These are phyloP conservation scores for Byssothecium circinans DNA, from an alignment of 2,329 filamentous ascomycete species.

Conservation along the genomic window DNA sequence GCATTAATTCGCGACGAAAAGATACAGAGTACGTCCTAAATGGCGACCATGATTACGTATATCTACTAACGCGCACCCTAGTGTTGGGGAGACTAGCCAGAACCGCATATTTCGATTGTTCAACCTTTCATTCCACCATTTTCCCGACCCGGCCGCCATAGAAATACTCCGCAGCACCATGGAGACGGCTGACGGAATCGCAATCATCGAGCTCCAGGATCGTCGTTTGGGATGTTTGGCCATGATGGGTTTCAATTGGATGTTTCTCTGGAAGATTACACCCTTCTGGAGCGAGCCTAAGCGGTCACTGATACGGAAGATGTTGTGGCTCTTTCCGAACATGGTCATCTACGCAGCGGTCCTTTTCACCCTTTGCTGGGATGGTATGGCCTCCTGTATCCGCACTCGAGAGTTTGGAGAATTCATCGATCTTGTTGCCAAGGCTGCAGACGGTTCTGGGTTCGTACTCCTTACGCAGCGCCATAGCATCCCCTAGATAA, in stretches of 20 bases:
- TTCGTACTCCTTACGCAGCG: not conserved
- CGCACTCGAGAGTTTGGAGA: conserved; percentile 69
- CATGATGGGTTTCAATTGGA: conserved; percentile 40
- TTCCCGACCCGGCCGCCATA: conserved; percentile 63
- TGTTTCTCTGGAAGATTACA: conserved; percentile 57
- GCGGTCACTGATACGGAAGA: not conserved
- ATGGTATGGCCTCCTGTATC: conserved; percentile 68
- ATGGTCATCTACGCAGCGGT: conserved; percentile 61
- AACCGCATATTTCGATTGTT: conserved; percentile 66
- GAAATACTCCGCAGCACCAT: conserved; percentile 66
- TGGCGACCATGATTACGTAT: not conserved
- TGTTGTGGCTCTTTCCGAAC: conserved; percentile 37
- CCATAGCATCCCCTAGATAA: not conserved
- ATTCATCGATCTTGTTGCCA: conserved; percentile 54
- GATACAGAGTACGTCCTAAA: not conserved
- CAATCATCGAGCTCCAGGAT: conserved; percentile 75
- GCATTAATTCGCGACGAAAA: not conserved
- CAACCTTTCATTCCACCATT: conserved; percentile 77
- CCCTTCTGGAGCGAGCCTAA: conserved; percentile 50
- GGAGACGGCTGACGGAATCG: conserved; percentile 66
- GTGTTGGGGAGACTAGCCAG: not conserved
- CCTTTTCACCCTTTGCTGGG: conserved; percentile 67
- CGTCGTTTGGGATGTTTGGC: conserved; percentile 44
- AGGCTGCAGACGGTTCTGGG: not conserved
- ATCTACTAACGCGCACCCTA: not conserved